These are phyloP conservation scores for Eragrostis tef DNA, from an alignment of 202 grass and related monocot species.

Conservation along the genomic window DNA sequence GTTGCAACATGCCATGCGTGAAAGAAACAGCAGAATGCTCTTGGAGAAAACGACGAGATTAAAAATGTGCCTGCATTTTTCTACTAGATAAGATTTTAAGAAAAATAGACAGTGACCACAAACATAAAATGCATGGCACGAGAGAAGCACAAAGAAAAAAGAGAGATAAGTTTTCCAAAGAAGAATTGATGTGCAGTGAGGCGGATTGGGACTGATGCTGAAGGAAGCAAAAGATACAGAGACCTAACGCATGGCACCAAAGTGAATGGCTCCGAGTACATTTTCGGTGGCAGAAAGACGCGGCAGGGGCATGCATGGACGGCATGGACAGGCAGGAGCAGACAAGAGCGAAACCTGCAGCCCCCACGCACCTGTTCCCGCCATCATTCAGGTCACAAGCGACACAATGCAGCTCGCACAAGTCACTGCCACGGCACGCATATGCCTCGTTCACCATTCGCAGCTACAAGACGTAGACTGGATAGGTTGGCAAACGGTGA, in stretches of 20 bases:
- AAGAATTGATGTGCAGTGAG: not conserved
- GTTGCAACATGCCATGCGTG: not conserved
- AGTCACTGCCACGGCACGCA: conserved; percentile 24
- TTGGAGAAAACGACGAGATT: not conserved
- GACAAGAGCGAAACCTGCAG: conserved; percentile 2
- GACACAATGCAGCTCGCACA: conserved; percentile 32
- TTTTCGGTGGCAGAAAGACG: conserved; percentile 32
- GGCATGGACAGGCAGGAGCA: not conserved
- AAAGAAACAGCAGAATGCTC: not conserved
- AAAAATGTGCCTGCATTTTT: not conserved
- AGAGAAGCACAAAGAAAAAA: too few relatives aligned
- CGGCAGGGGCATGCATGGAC: conserved; percentile 29
- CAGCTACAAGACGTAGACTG: not conserved
- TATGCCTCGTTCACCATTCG: not conserved
- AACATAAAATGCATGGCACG: too few relatives aligned
- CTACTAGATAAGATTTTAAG: not conserved
- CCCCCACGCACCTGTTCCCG: not conserved
- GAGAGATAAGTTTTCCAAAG: not conserved
- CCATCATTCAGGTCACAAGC: conserved; percentile 25
- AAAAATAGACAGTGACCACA: not conserved
- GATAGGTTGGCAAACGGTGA: conserved; percentile 8
- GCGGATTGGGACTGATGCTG: conserved; percentile 42
- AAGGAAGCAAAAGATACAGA: conserved; percentile 43
- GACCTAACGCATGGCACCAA: conserved; percentile 36
- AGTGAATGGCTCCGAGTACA: not conserved